These are phyloP conservation scores for Euphorbia schlechtendalii DNA, from an alignment of 441 rosid genomes.

Conservation along the genomic window DNA sequence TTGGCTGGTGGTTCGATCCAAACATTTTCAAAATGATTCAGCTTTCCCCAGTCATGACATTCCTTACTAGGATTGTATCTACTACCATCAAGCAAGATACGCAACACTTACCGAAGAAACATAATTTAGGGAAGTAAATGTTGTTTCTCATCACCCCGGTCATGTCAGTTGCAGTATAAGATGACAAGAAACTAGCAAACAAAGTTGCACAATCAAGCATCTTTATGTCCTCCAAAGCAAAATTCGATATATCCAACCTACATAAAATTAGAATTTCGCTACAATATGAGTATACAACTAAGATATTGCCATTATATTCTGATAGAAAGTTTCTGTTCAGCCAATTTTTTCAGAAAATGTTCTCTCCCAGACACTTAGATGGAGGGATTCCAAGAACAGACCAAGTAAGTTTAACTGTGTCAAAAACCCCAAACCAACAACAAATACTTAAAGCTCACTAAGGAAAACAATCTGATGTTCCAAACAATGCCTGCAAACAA, in stretches of 20 bases:
- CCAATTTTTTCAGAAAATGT: conserved; percentile 41
- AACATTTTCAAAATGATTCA: conserved; percentile 49
- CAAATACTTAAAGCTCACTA: conserved; percentile 42
- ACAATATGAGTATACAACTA: conserved; percentile 45
- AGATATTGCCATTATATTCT: conserved; percentile 46
- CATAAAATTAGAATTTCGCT: conserved; percentile 42
- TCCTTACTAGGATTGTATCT: too few species aligned
- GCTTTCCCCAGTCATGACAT: conserved; percentile 59
- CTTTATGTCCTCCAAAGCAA: conserved; percentile 48
- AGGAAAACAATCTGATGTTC: conserved; percentile 58
- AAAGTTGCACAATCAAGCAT: conserved; percentile 42
- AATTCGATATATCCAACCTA: conserved; percentile 36
- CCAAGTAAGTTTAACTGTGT: conserved; percentile 38
- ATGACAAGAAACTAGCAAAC: conserved; percentile 54
- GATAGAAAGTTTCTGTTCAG: conserved; percentile 57
- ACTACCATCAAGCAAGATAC: conserved; percentile 45
- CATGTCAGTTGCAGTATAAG: conserved; percentile 38
- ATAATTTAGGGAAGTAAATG: conserved; percentile 55
- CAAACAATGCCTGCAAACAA: conserved; percentile 56
- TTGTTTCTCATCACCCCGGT: too few species aligned
- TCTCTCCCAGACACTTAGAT: conserved; percentile 46
- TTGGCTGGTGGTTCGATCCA: conserved; percentile 63
- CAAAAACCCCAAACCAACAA: conserved; percentile 54
- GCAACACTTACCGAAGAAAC: conserved; percentile 58
- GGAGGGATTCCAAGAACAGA: conserved; percentile 58